A percentile compares a stretch with the other conserved stretches of the same genome.
Conservation (phyloP, 1,139 yeast species). For the Insectozyma bohioensis region DNA sequence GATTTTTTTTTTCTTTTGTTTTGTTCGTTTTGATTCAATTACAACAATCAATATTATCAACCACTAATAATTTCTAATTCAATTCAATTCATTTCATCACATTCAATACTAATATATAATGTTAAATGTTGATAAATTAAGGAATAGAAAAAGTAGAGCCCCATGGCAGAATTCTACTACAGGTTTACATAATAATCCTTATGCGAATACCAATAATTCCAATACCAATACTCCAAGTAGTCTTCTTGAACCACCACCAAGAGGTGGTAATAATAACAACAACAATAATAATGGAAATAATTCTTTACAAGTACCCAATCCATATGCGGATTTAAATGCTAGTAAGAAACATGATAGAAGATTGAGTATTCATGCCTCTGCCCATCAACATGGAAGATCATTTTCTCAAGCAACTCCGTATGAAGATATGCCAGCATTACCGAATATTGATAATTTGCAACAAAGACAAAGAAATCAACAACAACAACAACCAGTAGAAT, state of each 20-base stretch:
- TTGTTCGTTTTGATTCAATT: constrained; percentile 1
- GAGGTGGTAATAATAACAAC: neutral
- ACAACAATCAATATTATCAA: neutral
- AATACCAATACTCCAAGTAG: neutral
- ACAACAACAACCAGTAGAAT: constrained; percentile 1
- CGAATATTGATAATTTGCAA: constrained; percentile 7
- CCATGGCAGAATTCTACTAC: constrained; percentile 37
- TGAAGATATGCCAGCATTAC: constrained; percentile 40
- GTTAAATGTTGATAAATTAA: constrained; percentile 28
- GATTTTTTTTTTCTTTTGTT: constrained; percentile 4
- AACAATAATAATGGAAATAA: constrained; percentile 4
- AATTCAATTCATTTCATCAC: too few species aligned
- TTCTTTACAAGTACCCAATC: constrained; percentile 16
- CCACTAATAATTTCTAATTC: too few species aligned
- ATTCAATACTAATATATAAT: neutral
- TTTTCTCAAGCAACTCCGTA: constrained; percentile 23
- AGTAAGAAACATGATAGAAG: constrained; percentile 33
- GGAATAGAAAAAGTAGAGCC: constrained; percentile 44
- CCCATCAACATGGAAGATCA: constrained; percentile 34
- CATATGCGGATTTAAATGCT: constrained; percentile 16
- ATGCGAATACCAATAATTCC: constrained; percentile 31
- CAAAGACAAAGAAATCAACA: too few species aligned
- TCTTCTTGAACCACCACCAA: too few species aligned
- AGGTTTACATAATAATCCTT: constrained; percentile 28
- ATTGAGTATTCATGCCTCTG: constrained; percentile 46